Conservation (phyloP, 495 filamentous ascomycete species). For the Rhypophila decipiens region DNA sequence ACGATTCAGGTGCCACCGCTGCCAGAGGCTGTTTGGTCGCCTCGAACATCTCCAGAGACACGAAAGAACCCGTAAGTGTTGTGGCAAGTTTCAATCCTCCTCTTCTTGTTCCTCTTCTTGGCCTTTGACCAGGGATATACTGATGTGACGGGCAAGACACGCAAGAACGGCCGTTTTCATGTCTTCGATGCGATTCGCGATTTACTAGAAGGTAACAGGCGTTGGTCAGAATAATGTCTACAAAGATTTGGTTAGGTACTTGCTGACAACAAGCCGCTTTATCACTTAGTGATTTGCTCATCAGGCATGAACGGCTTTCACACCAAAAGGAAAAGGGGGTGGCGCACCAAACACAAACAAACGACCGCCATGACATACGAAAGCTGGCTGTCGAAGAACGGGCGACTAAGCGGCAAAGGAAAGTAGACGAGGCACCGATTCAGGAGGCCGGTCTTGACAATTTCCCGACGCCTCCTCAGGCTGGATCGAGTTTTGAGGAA, state of each 20-base stretch:
- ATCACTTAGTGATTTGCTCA: not conserved
- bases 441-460: too few relatives aligned
- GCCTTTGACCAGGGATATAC: not conserved
- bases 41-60: conserved; percentile 5
- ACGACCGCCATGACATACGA: not conserved
- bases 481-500: too few relatives aligned
- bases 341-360: too few relatives aligned
- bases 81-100: not conserved
- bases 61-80: conserved; percentile 4
- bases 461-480: too few relatives aligned
- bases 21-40: conserved; percentile 1
- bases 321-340: not conserved
- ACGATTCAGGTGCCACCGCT: conserved; percentile 2
- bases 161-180: conserved; percentile 5
- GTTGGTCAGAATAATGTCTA: not conserved
- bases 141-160: conserved; percentile 1
- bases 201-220: conserved; percentile 4
- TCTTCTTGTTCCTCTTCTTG: not conserved
- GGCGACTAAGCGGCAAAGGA: not conserved
- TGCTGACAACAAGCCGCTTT: not conserved
- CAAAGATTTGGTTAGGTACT: too few relatives aligned
- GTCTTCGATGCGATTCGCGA: conserved; percentile 4
- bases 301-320: conserved; percentile 3
- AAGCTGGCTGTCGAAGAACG: not conserved
- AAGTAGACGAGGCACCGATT: too few relatives aligned